Evolutionary conservation across 495 filamentous ascomycete genomes (phyloP), one percentile per base, ranked within the genome.

Genomic region (Rhypophila decipiens): DNA sequence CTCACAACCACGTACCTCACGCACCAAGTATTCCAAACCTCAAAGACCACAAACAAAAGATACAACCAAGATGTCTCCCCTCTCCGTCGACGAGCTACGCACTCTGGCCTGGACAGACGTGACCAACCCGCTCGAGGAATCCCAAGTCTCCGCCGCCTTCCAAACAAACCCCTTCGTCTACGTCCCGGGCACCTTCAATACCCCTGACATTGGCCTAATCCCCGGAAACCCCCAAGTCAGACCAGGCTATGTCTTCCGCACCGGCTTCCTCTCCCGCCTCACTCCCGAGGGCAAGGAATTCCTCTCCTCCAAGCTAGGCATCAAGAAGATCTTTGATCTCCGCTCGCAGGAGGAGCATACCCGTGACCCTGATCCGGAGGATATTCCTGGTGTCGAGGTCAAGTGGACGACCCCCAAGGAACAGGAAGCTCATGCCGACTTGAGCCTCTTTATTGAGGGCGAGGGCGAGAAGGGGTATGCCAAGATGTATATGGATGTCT

Each of bases 181-280:
- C 46, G 51, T 81, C 44, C 70, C 72, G 8, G 74, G 75, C 21
- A 66, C 63, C 21, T 68, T 73, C 60, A 82, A 83, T 56, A 64
- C 78, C 24, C 78, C 77, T 36, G 76, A 78, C 47, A 50, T 82
- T 24, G 77, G 76, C 52, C 68, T 48, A 7, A 1, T 53, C 35
- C 52, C 52, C 2, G 35, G 35, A 10, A 37, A 45, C 12, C 45
- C 33, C 4, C 31, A 34, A 13, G 37, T 80, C 20, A 68, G 69
- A 5, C 58, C 70, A 0, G 67, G 71, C 35, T 67, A 65, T 44
- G 64, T 69, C 38, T 82, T 71, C 63, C 82, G 75, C 46, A 78
- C 72, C 4, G 79, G 74, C 40, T 65, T 78, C 9, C 44, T 58
- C 2, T n/a, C 10, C 9, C 37, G 44, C 9, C 42, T 78, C 20